Conservation (phyloP, 257 asterid species). For the Fraxinus quadrangulata region DNA sequence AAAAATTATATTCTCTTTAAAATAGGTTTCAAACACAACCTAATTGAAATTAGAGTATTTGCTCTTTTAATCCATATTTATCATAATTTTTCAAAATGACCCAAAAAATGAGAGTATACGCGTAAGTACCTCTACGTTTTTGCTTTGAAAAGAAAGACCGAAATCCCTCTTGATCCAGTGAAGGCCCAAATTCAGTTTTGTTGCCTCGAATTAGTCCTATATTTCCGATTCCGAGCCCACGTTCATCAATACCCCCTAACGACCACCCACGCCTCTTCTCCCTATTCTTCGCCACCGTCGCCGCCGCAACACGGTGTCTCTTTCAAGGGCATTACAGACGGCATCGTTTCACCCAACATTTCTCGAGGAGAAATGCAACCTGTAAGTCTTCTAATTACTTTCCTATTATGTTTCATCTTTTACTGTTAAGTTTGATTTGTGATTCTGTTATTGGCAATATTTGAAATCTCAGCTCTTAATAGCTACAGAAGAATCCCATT, state of each 20-base stretch:
- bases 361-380: slow-evolving; percentile 3
- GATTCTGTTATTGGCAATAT: slow-evolving; percentile 1
- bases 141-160: background rate
- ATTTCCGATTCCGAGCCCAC: background rate
- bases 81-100: no score
- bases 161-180: background rate
- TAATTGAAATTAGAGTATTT: no score
- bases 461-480: slow-evolving; percentile 44
- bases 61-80: no score
- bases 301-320: background rate
- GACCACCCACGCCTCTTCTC: background rate
- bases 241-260: background rate
- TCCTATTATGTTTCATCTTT: background rate
- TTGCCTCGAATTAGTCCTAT: background rate
- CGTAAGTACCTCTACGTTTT: no score
- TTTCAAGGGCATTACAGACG: background rate
- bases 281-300: background rate
- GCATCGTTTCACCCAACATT: background rate
- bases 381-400: background rate
- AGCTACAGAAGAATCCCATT: slow-evolving; percentile 56
- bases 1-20: no score
- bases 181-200: background rate
- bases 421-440: background rate
- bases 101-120: no score
- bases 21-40: no score